Conservation (phyloP, 371 early-diverging fungal species). For the Globomyces sp. region DNA sequence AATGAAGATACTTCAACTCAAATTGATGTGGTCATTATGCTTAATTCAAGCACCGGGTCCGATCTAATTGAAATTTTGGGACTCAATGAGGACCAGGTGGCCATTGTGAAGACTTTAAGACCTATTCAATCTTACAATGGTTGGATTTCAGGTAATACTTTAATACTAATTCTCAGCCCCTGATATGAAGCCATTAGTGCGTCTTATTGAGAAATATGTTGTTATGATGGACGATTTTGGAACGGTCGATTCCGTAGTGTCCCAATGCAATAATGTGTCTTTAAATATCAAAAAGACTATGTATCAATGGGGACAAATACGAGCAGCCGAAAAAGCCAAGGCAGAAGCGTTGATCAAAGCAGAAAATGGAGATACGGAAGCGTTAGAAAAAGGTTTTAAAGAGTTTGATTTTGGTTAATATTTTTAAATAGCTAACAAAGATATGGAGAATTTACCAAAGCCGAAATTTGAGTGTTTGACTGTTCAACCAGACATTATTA, state of each 20-base stretch:
- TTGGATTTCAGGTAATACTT: no score
- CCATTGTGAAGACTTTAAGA: no score
- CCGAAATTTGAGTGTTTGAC: slow-evolving; percentile 19
- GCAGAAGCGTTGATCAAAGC: background rate
- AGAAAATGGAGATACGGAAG: no score
- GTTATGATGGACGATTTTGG: slow-evolving; percentile 9
- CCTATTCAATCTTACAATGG: no score
- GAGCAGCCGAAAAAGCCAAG: background rate
- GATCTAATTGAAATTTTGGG: no score
- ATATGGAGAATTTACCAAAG: background rate
- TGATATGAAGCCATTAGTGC: background rate
- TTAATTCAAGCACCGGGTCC: no score
- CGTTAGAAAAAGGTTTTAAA: no score
- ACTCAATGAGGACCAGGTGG: no score
- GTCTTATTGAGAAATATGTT: slow-evolving; percentile 6
- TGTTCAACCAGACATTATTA: slow-evolving; percentile 60
- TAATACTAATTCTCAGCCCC: no score
- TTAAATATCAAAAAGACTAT: slow-evolving; percentile 24
- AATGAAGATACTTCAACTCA: no score
- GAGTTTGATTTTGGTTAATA: background rate
- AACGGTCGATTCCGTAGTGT: slow-evolving; percentile 24
- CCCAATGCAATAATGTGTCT: slow-evolving; percentile 25
- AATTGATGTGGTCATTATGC: no score
- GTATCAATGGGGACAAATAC: background rate
- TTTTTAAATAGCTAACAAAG: no score